Evolutionary conservation across 371 early-diverging fungal genomes (phyloP), one percentile per base, ranked within the genome.

Genomic region (Apophysomyces ossiformis): DNA sequence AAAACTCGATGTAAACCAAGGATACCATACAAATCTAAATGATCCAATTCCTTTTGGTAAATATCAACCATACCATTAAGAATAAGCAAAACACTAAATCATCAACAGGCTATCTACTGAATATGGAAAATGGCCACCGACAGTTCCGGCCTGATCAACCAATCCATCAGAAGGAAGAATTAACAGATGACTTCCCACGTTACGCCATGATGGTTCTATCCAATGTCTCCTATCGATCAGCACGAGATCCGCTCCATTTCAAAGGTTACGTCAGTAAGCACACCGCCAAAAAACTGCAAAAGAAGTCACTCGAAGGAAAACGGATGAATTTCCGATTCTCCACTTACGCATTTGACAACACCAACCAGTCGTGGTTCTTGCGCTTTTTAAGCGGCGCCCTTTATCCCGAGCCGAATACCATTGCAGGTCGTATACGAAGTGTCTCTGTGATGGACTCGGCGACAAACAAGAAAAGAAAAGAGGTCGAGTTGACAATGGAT

Each of bases 161-260:
- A 11, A 50, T 50, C 9, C 54, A 50, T 50, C 54, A 50, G 26
- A n/a, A 26, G 9, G 16, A 7, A 50, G 54, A 50, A 18, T 18
- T 21, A 21, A 21, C 54, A 21, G 54, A 21, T 18, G 54, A 50
- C 21, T 64, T 64, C 36, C 64, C 64, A 8, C 36, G 54, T 57
- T 64, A 64, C 37, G 64, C 57, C 37, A 57, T 64, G 58, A 64
- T 57, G 44, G 64, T 64, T 7, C 44, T 64, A 18, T 64, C 64
- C 57, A 57, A 57, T 39, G 57, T 56, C 39, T 32, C 26, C 9
- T 64, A 64, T 37, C 38, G 38, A 26, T 56, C 44, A 7, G 58
- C 64, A 7, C 18, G 44, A 26, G 45, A 35, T 13, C 64, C 64
- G 4, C 32, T 64, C 2, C 44, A 58, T 15, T 64, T 64, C 39